Evolutionary conservation across 116 monocot genomes (phyloP).

Genomic region (Zostera marina): DNA sequence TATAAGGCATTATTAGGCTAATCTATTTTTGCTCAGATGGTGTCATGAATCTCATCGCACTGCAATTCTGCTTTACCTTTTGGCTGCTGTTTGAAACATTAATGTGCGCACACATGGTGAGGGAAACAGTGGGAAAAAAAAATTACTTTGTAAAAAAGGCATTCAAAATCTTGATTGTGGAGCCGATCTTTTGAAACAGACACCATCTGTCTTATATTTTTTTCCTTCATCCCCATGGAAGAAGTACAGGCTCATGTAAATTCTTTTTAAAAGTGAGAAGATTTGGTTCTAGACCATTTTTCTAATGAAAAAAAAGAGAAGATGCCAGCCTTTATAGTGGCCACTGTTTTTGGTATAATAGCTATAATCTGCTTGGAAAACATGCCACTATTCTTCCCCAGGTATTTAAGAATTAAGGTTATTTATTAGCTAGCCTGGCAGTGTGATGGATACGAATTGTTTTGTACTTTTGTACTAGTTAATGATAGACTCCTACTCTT

Average conservation of each 20-base stretch:
- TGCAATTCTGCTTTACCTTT: not conserved
- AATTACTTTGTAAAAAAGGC: not conserved
- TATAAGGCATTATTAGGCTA: slow-evolving; percentile 18
- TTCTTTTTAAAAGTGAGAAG: slow-evolving; percentile 2
- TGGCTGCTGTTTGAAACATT: not conserved
- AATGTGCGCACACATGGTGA: not conserved
- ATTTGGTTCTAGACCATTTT: not conserved
- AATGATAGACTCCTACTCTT: not conserved
- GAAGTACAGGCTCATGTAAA: not conserved
- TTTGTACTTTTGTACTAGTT: slow-evolving; percentile 2
- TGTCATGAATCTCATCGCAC: slow-evolving; percentile 1
- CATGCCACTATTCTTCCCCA: not conserved
- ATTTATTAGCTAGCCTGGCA: not conserved
- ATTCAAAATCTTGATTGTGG: not conserved
- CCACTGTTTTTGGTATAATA: not conserved
- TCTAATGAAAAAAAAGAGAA: not conserved
- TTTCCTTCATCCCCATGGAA: not conserved
- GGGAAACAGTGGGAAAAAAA: slow-evolving; percentile 1
- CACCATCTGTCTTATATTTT: slow-evolving; percentile 3
- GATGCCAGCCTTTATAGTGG: not conserved
- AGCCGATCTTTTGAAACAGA: not conserved
- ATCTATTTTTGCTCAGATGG: slow-evolving; percentile 11
- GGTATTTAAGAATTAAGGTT: not conserved
- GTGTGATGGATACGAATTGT: too few relatives aligned
- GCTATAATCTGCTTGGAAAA: not conserved